Percentiles rank a stretch among this genome's conserved stretches.
These are phyloP conservation scores for Albizia julibrissin DNA, from an alignment of 306 rosid species.

Conservation along the genomic window DNA sequence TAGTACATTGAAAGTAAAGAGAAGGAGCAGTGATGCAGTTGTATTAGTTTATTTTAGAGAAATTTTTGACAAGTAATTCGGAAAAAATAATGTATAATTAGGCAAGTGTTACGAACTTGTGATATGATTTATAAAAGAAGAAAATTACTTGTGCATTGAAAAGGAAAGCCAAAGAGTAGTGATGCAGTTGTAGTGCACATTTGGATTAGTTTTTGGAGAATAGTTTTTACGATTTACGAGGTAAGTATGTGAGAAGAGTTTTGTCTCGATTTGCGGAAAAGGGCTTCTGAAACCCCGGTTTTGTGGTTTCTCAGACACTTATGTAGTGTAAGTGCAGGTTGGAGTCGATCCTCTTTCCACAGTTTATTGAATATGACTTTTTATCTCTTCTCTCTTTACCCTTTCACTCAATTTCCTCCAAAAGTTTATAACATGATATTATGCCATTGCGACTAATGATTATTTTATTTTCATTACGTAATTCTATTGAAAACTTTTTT, in stretches of 20 bases:
- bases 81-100: too few species aligned
- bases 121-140: neutral
- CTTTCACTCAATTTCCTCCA: neutral
- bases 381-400: neutral
- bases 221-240: too few species aligned
- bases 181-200: neutral
- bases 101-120: neutral
- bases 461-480: neutral
- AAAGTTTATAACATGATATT: neutral
- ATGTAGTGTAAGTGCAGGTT: neutral
- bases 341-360: neutral
- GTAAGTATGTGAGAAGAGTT: too few species aligned
- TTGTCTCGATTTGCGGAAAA: too few species aligned
- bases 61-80: too few species aligned
- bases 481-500: neutral
- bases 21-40: neutral
- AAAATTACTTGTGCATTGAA: neutral
- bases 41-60: neutral
- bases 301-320: too few species aligned
- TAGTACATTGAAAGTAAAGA: neutral
- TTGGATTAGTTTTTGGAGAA: too few species aligned
- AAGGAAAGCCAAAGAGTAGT: neutral
- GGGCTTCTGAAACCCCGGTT: too few species aligned
- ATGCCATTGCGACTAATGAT: neutral
- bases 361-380: neutral